Evolutionary conservation across 2,329 filamentous ascomycete genomes (phyloP), one percentile per base, ranked within the genome.

Genomic region (Aureobasidium melanogenum): DNA sequence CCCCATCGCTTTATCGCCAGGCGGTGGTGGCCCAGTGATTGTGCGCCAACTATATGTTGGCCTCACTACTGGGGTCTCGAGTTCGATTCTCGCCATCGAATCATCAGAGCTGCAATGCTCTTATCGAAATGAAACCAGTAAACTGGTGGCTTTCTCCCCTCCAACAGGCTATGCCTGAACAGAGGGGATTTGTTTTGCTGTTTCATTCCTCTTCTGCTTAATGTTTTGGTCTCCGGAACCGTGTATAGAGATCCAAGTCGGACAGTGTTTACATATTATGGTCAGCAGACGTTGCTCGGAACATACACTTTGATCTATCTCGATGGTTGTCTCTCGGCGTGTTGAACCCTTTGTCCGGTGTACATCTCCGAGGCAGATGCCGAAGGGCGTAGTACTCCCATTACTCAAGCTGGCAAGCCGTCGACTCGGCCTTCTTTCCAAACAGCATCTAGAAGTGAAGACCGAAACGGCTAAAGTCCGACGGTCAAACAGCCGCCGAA

Each of bases 401-500:
- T 7, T 17, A 26, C 44, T 30, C 44, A n/a, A 47, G 41, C 22
- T 32, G 44, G 26, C n/a, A 47, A 47, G 44, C 26, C 46, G 28
- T 17, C 22, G 14, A 24, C 8, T 26, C 50, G 50, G 50, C 17
- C 50, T 54, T 54, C 50, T 54, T 12, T 24, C 36, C 36, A 26
- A 28, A 15, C 7, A 7, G 15, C 22, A 9, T 30, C 15, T 15
- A 8, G 14, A 19, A 3, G 22, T 39, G 4, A 41, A n/a, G 50
- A n/a, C 32, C 34, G 50, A 15, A 28, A 54, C 50, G 50, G 50
- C 36, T 54, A 54, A 54, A 54, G 30, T n/a, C 34, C 1, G 50
- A 41, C 50, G 50, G 50, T 9, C 34, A 54, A 54, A 41, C 50
- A 54, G 50, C 36, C 34, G 50, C 50, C 50, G 50, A 54, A 24